A percentile compares a stretch with the other conserved stretches of the same genome.
phyloP scores from a whole-genome alignment of 768 basidiomycete genomes.

The Leccinum obscurum region DNA sequence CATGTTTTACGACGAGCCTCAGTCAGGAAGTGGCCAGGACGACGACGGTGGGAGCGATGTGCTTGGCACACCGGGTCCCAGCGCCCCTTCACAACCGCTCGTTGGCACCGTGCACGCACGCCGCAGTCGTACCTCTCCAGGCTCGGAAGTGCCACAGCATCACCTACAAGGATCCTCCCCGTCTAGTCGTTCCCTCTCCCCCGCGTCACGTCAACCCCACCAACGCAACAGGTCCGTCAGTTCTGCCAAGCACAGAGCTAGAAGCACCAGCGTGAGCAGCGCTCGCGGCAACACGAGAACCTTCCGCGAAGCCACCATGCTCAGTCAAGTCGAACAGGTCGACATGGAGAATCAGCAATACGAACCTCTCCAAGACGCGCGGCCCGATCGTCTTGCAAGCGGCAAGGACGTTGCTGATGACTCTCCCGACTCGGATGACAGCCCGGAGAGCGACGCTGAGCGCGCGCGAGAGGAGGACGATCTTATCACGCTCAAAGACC shows the following conservation, averaged over 20 bases:
- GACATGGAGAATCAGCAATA: constrained; percentile 41
- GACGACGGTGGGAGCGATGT: constrained; percentile 19
- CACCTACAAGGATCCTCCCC: constrained; percentile 62
- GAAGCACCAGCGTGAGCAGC: constrained; percentile 67
- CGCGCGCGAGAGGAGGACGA: constrained; percentile 57
- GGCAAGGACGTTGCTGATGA: constrained; percentile 49
- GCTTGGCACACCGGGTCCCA: constrained; percentile 19
- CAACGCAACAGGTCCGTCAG: constrained; percentile 53
- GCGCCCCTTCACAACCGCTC: constrained; percentile 42
- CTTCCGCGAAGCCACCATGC: constrained; percentile 41
- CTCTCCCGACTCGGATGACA: constrained; percentile 41
- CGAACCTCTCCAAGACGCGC: constrained; percentile 29
- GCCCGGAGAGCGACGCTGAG: constrained; percentile 34
- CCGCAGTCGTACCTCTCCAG: constrained; percentile 53
- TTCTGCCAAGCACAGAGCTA: constrained; percentile 46
- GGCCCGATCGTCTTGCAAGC: constrained; percentile 15
- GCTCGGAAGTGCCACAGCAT: constrained; percentile 55
- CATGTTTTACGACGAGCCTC: constrained; percentile 21
- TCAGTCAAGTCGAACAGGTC: constrained; percentile 55
- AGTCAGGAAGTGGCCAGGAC: constrained; percentile 19
- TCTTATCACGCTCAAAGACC: constrained; percentile 88
- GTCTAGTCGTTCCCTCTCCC: constrained; percentile 41
- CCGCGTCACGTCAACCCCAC: constrained; percentile 45
- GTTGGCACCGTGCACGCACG: constrained; percentile 40
- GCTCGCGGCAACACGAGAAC: constrained; percentile 48